Conservation (phyloP, 73 alveolate species). For the Tetrahymena thermophila region DNA sequence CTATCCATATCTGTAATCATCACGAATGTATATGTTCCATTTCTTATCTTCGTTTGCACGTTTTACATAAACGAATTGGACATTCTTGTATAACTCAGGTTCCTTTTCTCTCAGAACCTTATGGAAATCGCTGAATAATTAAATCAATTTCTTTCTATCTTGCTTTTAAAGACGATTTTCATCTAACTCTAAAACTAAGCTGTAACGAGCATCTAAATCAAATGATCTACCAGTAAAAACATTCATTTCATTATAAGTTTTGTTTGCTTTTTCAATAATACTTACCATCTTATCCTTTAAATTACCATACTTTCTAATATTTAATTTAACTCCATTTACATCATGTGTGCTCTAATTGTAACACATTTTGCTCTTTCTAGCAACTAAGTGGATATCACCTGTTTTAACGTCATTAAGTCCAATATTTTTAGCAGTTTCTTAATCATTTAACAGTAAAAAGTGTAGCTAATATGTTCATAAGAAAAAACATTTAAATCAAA, state of each 20-base stretch:
- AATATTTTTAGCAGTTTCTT: constrained; percentile 11
- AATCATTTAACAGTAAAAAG: background rate
- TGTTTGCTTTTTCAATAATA: constrained; percentile 1
- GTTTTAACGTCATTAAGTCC: background rate
- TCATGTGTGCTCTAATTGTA: background rate
- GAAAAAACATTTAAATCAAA: too few species aligned
- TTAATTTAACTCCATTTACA: background rate
- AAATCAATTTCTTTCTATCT: constrained; percentile 1
- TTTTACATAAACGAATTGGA: constrained; percentile 12
- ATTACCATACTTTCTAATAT: constrained; percentile 2
- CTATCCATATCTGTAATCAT: constrained; percentile 28
- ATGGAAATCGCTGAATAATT: constrained; percentile 23
- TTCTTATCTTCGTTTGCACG: constrained; percentile 2
- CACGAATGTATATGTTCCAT: constrained; percentile 11
- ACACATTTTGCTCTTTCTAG: constrained; percentile 5
- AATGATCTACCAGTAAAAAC: constrained; percentile 21
- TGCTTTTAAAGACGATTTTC: constrained; percentile 15
- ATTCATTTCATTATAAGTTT: constrained; percentile 18
- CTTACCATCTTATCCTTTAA: background rate
- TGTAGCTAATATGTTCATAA: background rate
- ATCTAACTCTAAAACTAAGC: constrained; percentile 21
- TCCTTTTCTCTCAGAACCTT: constrained; percentile 3
- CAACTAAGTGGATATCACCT: constrained; percentile 3
- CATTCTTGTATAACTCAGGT: background rate
- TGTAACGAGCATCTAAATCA: background rate